Base-by-base conservation (phyloP, 306 rosid species). In the Senna siamea region DNA sequence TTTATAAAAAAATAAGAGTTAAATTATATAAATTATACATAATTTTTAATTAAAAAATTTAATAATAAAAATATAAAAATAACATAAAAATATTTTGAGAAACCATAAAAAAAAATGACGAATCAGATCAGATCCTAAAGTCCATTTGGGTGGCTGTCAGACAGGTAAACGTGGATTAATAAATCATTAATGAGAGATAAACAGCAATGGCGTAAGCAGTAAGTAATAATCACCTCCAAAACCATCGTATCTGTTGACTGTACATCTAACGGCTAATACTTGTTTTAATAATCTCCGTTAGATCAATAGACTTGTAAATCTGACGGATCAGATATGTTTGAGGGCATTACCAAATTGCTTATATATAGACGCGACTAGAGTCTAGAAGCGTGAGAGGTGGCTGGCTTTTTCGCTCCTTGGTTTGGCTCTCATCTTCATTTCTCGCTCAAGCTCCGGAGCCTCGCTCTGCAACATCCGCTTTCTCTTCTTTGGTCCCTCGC, bases 391-490 rank as follows among this genome's bases (percentile, higher is more conserved):
- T 20, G 23, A 28, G 43, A 47, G 43, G 47, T 52, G 46, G 59
- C 37, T 65, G 22, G 54, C 13, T 43, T 40, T 40, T 47, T 17
- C 57, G 40, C 43, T 68, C 60, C 9, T 46, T 63, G 67, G n/a
- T 61, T 37, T 47, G 26, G 44, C 47, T 30, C 58, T 50, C 59
- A 4, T 1, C 60, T 6, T 46, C 15, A 10, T 68, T 46, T 32
- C 47, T 19, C 34, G 5, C 32, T 50, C 9, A 10, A 7, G 43
- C 40, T 48, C 58, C n/a, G 38, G n/a, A n/a, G n/a, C n/a, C 14
- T 46, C 55, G 23, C 34, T 50, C 19, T n/a, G 72, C 57, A 7
- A 35, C 47, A 15, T 2, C 47, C n/a, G 28, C 47, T 19, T 3
- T 9, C 14, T 34, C 26, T 17, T 8, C 67, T 17, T 34, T n/a